Percentiles rank a stretch among this genome's conserved stretches.
Conservation (phyloP, 139 green algal genomes). For the Mesotaenium endlicherianum region DNA sequence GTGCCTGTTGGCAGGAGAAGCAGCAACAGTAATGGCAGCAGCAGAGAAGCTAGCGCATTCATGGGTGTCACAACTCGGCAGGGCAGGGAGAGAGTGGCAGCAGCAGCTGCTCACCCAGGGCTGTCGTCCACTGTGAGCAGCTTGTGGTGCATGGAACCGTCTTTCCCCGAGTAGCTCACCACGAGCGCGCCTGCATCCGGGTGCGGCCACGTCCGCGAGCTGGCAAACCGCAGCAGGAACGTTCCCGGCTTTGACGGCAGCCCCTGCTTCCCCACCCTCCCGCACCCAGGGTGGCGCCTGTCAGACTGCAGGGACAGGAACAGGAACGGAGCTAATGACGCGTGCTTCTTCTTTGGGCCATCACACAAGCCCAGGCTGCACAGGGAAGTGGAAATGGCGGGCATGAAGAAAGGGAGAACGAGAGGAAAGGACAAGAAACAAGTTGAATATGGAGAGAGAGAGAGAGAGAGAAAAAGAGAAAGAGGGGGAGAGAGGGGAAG, state of each 20-base stretch:
- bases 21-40: neutral
- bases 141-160: neutral
- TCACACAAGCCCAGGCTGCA: no score
- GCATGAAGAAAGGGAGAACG: neutral
- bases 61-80: no score
- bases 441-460: neutral
- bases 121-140: neutral
- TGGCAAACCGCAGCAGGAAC: neutral
- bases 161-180: neutral
- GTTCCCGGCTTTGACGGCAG: neutral
- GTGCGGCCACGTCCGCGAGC: slow-evolving; percentile 10
- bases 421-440: neutral
- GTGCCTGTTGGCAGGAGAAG: no score
- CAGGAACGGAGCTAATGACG: no score
- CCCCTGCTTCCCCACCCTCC: no score
- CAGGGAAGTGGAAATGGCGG: neutral
- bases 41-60: no score
- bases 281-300: no score
- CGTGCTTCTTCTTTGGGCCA: no score
- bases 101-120: neutral
- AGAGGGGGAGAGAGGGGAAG: neutral
- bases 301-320: no score
- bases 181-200: slow-evolving; percentile 28
- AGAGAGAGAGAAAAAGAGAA: neutral
- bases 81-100: neutral